Percentiles rank a stretch among this genome's conserved stretches.
Evolutionary conservation across 257 asterid genomes (phyloP).

Genomic region (Fraxinus quadrangulata): DNA sequence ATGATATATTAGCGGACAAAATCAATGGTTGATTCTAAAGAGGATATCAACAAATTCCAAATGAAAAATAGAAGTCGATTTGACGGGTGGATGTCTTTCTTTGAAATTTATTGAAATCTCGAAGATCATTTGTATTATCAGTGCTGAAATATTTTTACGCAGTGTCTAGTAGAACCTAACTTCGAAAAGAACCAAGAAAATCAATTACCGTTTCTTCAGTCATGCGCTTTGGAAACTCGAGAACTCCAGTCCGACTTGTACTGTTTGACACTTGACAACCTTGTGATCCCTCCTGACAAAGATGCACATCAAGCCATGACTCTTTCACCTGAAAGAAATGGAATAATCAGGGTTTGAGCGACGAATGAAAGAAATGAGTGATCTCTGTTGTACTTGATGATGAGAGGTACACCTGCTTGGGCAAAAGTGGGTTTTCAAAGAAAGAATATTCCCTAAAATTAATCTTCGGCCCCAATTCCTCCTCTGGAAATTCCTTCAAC

Average conservation of each 20-base stretch:
- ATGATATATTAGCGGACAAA: background rate
- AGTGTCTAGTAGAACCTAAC: too few species aligned
- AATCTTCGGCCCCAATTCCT: slow-evolving; percentile 80
- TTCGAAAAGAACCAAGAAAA: too few species aligned
- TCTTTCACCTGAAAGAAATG: slow-evolving; percentile 74
- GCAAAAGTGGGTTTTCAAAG: slow-evolving; percentile 75
- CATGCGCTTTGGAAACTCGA: slow-evolving; percentile 79
- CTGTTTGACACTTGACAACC: slow-evolving; percentile 75
- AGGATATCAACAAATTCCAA: background rate
- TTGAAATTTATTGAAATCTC: too few species aligned
- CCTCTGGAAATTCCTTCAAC: slow-evolving; percentile 69
- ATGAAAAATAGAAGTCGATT: too few species aligned
- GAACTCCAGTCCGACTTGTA: slow-evolving; percentile 50
- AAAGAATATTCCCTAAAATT: slow-evolving; percentile 83
- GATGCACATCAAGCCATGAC: slow-evolving; percentile 90
- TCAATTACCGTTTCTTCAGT: slow-evolving; percentile 73
- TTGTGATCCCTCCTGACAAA: slow-evolving; percentile 78
- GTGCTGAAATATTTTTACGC: too few species aligned
- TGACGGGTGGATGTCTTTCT: too few species aligned
- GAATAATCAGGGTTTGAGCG: slow-evolving; percentile 4
- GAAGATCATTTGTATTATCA: too few species aligned
- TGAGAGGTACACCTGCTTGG: slow-evolving; percentile 56
- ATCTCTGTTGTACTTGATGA: slow-evolving; percentile 8
- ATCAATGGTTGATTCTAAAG: background rate
- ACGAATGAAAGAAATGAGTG: background rate